A percentile compares a stretch with the other conserved stretches of the same genome.
These are phyloP conservation scores for Fusarium sp. DNA, from an alignment of 2,329 filamentous ascomycete genomes.

Conservation along the genomic window DNA sequence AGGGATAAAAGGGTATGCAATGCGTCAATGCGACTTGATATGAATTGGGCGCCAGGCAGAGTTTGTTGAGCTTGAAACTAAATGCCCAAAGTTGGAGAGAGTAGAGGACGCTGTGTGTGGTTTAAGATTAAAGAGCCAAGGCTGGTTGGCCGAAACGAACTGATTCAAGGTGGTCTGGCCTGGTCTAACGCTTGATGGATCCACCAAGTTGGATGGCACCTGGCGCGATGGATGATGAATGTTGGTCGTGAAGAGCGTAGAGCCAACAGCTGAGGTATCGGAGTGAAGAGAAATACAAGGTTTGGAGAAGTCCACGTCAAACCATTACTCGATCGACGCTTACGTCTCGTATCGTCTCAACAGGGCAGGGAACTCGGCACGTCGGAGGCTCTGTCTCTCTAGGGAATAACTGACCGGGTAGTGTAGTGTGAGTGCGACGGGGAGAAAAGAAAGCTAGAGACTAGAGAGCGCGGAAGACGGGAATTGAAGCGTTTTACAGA, in stretches of 20 bases:
- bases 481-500: conserved; percentile 38
- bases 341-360: conserved; percentile 18
- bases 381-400: conserved; percentile 23
- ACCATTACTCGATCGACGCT: conserved; percentile 9
- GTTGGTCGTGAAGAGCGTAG: conserved; percentile 5
- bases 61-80: conserved; percentile 14
- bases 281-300: neutral
- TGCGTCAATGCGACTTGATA: neutral
- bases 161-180: conserved; percentile 28
- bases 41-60: conserved; percentile 12
- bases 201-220: conserved; percentile 36
- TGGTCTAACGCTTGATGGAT: conserved; percentile 26
- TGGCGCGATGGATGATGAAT: conserved; percentile 12
- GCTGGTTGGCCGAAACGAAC: conserved; percentile 33
- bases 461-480: conserved; percentile 39
- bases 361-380: conserved; percentile 16
- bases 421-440: conserved; percentile 18
- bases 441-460: conserved; percentile 23
- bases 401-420: conserved; percentile 28
- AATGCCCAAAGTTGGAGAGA: conserved; percentile 7
- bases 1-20: neutral
- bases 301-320: conserved; percentile 23
- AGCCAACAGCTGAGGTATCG: conserved; percentile 22
- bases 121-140: conserved; percentile 26
- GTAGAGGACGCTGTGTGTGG: neutral